A percentile compares a stretch with the other conserved stretches of the same genome.
phyloP scores from a whole-genome alignment of 176 grass and related monocot genomes.

The Saccharum officinarum region DNA sequence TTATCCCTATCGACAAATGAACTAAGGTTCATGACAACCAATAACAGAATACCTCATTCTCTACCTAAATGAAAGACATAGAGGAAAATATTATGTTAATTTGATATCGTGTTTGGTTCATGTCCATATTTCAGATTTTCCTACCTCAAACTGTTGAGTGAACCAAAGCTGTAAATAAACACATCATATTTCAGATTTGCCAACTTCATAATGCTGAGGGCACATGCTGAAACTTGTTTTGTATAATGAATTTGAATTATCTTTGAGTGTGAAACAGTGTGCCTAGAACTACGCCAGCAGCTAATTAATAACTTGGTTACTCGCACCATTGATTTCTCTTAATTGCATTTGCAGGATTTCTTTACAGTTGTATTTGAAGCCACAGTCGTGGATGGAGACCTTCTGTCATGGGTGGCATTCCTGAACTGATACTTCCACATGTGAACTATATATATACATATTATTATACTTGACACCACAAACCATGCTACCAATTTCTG shows the following conservation, averaged over 20 bases:
- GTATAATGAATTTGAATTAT: neutral
- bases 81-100: neutral
- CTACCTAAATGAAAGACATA: neutral
- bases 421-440: neutral
- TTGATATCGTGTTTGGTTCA: neutral
- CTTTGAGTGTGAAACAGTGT: neutral
- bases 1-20: no score
- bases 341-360: conserved; percentile 54
- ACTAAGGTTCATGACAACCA: no score
- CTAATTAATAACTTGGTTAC: conserved; percentile 1
- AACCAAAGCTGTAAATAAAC: neutral
- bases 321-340: neutral
- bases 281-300: neutral
- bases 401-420: conserved; percentile 66
- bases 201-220: neutral
- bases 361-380: conserved; percentile 56
- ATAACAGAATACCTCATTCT: neutral
- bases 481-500: neutral
- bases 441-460: neutral
- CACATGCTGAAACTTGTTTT: neutral
- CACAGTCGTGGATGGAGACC: conserved; percentile 60
- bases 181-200: neutral
- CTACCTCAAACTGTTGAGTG: neutral
- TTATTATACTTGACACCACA: neutral
- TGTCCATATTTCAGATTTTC: neutral